Conservation (phyloP, 129 eudicot genomes). For the Mikania micrantha region DNA sequence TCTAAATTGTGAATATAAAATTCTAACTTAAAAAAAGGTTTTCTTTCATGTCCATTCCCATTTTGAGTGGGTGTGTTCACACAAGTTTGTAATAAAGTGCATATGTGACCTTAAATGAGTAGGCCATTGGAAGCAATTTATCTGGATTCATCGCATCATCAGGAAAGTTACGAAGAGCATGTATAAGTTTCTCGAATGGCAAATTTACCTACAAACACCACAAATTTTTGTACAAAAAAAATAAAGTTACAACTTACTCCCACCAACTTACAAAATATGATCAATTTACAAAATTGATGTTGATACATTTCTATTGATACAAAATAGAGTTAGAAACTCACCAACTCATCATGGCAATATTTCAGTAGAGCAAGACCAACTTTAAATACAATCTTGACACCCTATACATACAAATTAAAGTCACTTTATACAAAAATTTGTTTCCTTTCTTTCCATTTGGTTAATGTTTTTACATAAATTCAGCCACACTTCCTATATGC, state of each 20-base stretch:
- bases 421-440: slow-evolving; percentile 1
- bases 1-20: background rate
- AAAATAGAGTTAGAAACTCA: slow-evolving; percentile 22
- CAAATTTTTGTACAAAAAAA: background rate
- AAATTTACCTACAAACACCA: slow-evolving; percentile 54
- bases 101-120: slow-evolving; percentile 64
- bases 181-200: slow-evolving; percentile 93
- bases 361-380: slow-evolving; percentile 91
- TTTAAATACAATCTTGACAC: slow-evolving; percentile 89
- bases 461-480: background rate
- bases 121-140: slow-evolving; percentile 78
- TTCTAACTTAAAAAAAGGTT: background rate
- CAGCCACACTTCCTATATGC: slow-evolving; percentile 5
- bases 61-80: background rate
- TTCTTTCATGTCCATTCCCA: background rate
- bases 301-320: too few relatives aligned
- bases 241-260: background rate
- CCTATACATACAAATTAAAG: slow-evolving; percentile 38
- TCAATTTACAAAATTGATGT: too few relatives aligned
- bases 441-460: background rate
- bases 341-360: slow-evolving; percentile 93
- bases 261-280: background rate
- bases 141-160: slow-evolving; percentile 96
- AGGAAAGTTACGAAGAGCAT: slow-evolving; percentile 76
- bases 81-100: background rate